Conservation (phyloP, 2,329 filamentous ascomycete genomes). For the Microdochium nivale region DNA sequence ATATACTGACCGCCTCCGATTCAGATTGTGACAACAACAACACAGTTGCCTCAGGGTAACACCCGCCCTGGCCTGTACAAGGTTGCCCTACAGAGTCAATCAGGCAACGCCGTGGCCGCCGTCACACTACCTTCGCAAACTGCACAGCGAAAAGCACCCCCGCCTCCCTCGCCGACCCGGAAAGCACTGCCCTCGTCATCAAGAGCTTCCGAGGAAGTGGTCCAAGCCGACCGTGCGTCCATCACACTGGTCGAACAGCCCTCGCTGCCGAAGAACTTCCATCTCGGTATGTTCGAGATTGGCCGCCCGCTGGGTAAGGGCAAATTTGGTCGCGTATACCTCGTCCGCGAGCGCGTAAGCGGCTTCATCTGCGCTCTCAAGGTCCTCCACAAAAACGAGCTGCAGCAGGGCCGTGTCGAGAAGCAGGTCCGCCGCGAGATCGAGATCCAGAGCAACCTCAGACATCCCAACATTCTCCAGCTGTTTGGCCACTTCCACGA, state of each 20-base stretch:
- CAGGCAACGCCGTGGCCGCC: slow-evolving; percentile 52
- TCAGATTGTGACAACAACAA: slow-evolving; percentile 34
- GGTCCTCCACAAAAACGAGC: slow-evolving; percentile 75
- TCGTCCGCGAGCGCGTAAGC: slow-evolving; percentile 69
- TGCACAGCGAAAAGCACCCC: slow-evolving; percentile 40
- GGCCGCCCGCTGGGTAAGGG: slow-evolving; percentile 79
- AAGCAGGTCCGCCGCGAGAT: slow-evolving; percentile 84
- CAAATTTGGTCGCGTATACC: slow-evolving; percentile 80
- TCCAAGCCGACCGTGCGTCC: slow-evolving; percentile 40
- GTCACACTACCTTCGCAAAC: slow-evolving; percentile 62
- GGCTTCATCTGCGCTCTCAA: slow-evolving; percentile 83
- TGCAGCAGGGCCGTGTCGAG: slow-evolving; percentile 70
- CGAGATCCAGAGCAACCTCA: slow-evolving; percentile 80
- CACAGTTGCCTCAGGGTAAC: slow-evolving; percentile 39
- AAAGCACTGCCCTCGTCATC: slow-evolving; percentile 36
- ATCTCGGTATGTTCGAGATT: slow-evolving; percentile 92
- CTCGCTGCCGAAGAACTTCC: slow-evolving; percentile 55
- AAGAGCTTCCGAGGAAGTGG: slow-evolving; percentile 39
- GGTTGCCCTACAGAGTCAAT: slow-evolving; percentile 72
- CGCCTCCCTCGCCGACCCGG: slow-evolving; percentile 41
- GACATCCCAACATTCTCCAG: slow-evolving; percentile 77
- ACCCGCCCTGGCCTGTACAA: slow-evolving; percentile 79
- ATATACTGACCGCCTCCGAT: slow-evolving; percentile 34
- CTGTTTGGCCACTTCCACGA: slow-evolving; percentile 87
- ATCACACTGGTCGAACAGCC: slow-evolving; percentile 49